Base-by-base conservation (phyloP, 306 rosid genomes). In the Glycine latifolia region DNA sequence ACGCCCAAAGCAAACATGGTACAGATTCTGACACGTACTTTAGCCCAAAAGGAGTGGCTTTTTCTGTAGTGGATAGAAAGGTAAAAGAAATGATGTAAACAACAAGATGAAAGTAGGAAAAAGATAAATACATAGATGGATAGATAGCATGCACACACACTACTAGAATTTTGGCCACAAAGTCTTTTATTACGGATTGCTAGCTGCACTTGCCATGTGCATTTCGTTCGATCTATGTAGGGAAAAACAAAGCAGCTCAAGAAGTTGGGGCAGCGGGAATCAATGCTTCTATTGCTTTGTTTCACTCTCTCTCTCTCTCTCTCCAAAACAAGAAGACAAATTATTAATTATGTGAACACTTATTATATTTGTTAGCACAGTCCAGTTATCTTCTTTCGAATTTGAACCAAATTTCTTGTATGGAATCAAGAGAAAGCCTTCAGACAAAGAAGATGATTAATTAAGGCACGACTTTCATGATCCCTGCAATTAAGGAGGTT, bases 201-300 rank as follows among this genome's bases (percentile, higher is more conserved):
- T 20, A 41, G 69, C 11, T 53, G 50, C 49, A 63, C 35, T 49
- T 59, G 33, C 81, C 79, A 56, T 67, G 75, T 63, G 86, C 77
- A 74, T 50, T 43, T 43, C 8, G 31, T 8, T 73, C 49, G 15
- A 73, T 78, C 14, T 20, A 35, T 41, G 8, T 5, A 65, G 46
- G 80, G 55, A 82, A 68, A 68, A 79, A 74, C 66, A 74, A 75
- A 80, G 79, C 37, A 80, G 66, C 63, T 75, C n/a, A 53, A 80
- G 55, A 78, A 41, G 17, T 8, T 47, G 33, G 52, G 47, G 65
- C 58, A 62, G 20, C 54, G 71, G 6, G 82, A 67, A 70, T 76
- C 20, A 48, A 54, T 62, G 75, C 86, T 73, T 68, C 69, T 49
- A 47, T 48, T 7, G 53, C 47, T 6, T 13, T 6, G 5, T 1